Evolutionary conservation across 1,284 basidiomycete genomes (phyloP).

Genomic region (Rhodotorula sp.): DNA sequence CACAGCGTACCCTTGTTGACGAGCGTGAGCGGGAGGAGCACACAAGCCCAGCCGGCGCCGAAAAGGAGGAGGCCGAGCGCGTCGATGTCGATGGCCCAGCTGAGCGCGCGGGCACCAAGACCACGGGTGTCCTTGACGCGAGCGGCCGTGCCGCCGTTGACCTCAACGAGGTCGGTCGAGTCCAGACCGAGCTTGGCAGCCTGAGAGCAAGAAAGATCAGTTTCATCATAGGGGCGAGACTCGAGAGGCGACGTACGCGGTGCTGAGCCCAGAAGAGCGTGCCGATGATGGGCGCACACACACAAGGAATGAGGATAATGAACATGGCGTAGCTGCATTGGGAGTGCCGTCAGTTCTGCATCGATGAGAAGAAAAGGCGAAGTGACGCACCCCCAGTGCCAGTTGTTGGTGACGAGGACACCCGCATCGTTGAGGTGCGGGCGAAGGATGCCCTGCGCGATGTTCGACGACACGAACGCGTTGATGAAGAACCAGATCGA

Average conservation of each 20-base stretch:
- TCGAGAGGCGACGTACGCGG: constrained; percentile 54
- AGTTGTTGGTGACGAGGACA: constrained; percentile 58
- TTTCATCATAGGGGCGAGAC: background rate
- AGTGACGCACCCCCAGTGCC: constrained; percentile 67
- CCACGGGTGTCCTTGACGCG: constrained; percentile 14
- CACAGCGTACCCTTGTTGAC: constrained; percentile 49
- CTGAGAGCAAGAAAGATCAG: background rate
- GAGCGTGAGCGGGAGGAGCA: constrained; percentile 69
- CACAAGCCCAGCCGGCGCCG: constrained; percentile 57
- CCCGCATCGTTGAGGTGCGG: background rate
- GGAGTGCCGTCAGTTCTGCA: background rate
- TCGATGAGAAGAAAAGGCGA: background rate
- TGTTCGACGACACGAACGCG: constrained; percentile 61
- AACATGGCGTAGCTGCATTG: constrained; percentile 46
- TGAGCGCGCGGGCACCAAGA: constrained; percentile 6
- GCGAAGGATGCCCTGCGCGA: constrained; percentile 56
- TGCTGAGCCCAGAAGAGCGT: constrained; percentile 68
- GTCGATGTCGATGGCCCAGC: constrained; percentile 60
- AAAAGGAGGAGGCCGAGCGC: constrained; percentile 68
- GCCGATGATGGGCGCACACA: constrained; percentile 37
- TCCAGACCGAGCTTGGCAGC: constrained; percentile 56
- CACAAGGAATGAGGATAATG: constrained; percentile 57
- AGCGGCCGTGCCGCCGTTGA: constrained; percentile 22
- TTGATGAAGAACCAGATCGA: constrained; percentile 68
- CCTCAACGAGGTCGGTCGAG: constrained; percentile 41